phyloP scores from a whole-genome alignment of 352 stramenopile genomes.

The Phytophthora citricola region DNA sequence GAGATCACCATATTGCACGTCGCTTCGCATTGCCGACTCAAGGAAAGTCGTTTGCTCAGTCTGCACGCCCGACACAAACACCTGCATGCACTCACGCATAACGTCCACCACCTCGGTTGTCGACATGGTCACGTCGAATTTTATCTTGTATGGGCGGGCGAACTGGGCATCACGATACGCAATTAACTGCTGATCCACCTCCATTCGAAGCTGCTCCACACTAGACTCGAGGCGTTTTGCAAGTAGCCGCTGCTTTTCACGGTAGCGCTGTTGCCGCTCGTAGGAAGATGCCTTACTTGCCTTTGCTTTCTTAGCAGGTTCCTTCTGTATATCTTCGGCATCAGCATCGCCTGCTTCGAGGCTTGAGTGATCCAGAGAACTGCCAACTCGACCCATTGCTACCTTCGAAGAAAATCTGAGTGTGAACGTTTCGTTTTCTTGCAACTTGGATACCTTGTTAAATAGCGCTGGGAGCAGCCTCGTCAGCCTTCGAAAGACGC shows the following conservation, averaged over 20 bases:
- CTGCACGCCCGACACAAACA: constrained; percentile 20
- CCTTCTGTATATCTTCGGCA: background rate
- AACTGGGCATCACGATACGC: constrained; percentile 2
- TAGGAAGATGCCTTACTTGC: background rate
- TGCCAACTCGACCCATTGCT: background rate
- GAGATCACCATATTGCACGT: constrained; percentile 25
- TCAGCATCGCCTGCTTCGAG: background rate
- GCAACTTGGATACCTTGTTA: constrained; percentile 2
- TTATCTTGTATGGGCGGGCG: background rate
- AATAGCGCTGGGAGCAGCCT: background rate
- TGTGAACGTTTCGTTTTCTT: constrained; percentile 17
- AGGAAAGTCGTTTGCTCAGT: constrained; percentile 25
- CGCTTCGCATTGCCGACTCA: constrained; percentile 15
- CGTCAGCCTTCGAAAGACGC: too few species aligned
- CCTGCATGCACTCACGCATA: constrained; percentile 27
- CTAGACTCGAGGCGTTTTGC: constrained; percentile 21
- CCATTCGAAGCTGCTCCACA: constrained; percentile 28
- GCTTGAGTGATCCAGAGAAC: background rate
- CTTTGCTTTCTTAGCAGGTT: background rate
- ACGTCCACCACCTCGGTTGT: constrained; percentile 2
- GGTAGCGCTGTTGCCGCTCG: constrained; percentile 34
- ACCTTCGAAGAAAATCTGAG: constrained; percentile 8
- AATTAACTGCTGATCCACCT: constrained; percentile 27
- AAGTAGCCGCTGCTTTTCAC: constrained; percentile 27
- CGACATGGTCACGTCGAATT: background rate